Conservation (phyloP, 164 flowering plant species). For the Platanus orientalis region DNA sequence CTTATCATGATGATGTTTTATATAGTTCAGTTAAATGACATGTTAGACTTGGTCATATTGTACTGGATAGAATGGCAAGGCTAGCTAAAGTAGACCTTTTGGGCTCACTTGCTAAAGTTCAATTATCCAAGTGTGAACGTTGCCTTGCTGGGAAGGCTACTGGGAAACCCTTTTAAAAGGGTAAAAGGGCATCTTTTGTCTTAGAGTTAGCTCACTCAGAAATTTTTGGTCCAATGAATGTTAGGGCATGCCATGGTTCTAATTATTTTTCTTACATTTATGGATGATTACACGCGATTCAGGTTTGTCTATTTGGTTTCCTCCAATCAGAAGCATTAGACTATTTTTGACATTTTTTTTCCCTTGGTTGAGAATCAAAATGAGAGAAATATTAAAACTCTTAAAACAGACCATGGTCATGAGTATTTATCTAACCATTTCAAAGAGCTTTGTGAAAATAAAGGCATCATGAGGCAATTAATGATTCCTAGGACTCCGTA, state of each 20-base stretch:
- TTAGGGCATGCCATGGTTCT: not conserved
- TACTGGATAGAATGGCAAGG: constrained; percentile 1
- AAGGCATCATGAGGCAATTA: not conserved
- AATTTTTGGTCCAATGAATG: constrained; percentile 14
- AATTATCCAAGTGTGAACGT: constrained; percentile 5
- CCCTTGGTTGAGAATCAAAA: constrained; percentile 5
- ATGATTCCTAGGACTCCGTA: not conserved
- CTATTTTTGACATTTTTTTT: not conserved
- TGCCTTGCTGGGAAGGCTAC: constrained; percentile 4
- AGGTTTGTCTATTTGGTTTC: too few species aligned
- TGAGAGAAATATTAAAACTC: not conserved
- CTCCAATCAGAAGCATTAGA: constrained; percentile 5
- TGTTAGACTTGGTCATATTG: constrained; percentile 14
- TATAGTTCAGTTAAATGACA: not conserved
- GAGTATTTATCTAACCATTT: constrained; percentile 3
- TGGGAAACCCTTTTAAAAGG: not conserved
- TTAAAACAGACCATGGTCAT: not conserved
- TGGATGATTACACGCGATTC: constrained; percentile 16
- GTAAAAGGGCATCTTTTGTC: not conserved
- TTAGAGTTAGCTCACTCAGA: constrained; percentile 15
- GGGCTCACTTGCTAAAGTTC: constrained; percentile 1
- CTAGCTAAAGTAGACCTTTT: constrained; percentile 9
- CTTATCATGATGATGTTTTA: not conserved
- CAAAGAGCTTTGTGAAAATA: not conserved
- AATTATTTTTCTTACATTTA: constrained; percentile 22